Base-by-base conservation (phyloP, 208 protist genomes). In the Strigomonas oncopelti region DNA sequence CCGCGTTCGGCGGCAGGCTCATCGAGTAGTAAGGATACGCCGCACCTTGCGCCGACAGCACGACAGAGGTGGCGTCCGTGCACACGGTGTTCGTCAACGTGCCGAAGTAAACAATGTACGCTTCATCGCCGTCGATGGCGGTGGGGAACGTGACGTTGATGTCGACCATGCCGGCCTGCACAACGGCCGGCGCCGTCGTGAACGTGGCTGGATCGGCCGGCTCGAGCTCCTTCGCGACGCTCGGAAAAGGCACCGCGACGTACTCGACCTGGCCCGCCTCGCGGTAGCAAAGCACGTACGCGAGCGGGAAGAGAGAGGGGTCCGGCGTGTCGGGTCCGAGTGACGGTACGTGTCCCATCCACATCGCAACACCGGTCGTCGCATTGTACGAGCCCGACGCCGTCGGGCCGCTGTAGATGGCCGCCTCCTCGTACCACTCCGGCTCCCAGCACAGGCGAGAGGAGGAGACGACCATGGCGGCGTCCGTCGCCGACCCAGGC, bases 251-350 rank as follows among this genome's bases (percentile, higher is more conserved):
- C 69, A 96, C 88, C 20, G 65, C 53, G 25, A 96, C 77, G 71
- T 80, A 94, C 73, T 96, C 91, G 18, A n/a, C 25, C 67, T 96
- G 91, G 13, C 73, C 59, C 16, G 28, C 34, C 58, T 91, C 66
- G 28, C 87, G 88, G 75, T 92, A 94, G 71, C 91, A 96, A 25
- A 94, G 66, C 24, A 77, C n/a, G 69, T 90, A 92, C 25, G 59
- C 51, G 13, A 87, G 67, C 16, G 91, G 91, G 70, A 93, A 96
- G 5, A 81, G 73, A 25, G 70, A 55, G 42, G 63, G 28, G 28
- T 45, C 48, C 7, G 83, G 77, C 13, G 81, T 78, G 63, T 77
- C 67, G 16, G 91, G 91, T 20, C 91, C 91, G 7, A 96, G 66
- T 0, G 88, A 94, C 5, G 91, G 91, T 4, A 96, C 80, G 69